These are phyloP conservation scores for Poa annua DNA, from an alignment of 176 grass and related monocot genomes.

Conservation along the genomic window DNA sequence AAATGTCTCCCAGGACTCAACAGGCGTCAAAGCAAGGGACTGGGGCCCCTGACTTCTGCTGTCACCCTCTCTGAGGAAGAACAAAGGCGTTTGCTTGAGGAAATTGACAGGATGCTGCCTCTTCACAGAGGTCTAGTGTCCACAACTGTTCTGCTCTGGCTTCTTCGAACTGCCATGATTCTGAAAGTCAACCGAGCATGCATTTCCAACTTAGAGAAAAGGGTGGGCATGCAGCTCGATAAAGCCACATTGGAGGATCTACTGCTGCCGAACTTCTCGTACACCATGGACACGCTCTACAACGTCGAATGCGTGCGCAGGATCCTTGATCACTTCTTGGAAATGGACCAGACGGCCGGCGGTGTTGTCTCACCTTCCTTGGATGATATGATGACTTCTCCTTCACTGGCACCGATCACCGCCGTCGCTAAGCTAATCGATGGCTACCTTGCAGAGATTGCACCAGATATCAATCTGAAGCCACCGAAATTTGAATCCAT, in stretches of 20 bases:
- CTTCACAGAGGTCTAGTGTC: constrained; percentile 30
- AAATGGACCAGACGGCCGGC: constrained; percentile 46
- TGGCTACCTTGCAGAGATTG: constrained; percentile 72
- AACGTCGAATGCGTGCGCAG: constrained; percentile 66
- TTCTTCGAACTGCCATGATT: constrained; percentile 49
- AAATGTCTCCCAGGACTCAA: constrained; percentile 42
- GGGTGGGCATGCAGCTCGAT: constrained; percentile 53
- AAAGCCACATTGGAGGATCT: constrained; percentile 53
- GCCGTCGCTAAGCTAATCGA: constrained; percentile 58
- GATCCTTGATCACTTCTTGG: constrained; percentile 68
- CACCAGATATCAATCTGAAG: constrained; percentile 71
- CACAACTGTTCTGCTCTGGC: constrained; percentile 47
- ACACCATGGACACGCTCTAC: constrained; percentile 67
- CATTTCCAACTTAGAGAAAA: constrained; percentile 57
- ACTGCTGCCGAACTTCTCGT: constrained; percentile 43
- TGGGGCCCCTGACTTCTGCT: neutral
- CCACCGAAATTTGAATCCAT: constrained; percentile 57
- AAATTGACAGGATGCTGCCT: constrained; percentile 50
- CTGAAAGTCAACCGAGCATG: constrained; percentile 43
- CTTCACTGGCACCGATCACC: constrained; percentile 23
- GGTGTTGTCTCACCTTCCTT: constrained; percentile 7
- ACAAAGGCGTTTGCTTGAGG: constrained; percentile 47
- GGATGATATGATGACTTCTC: constrained; percentile 42
- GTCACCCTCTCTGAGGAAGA: constrained; percentile 38
- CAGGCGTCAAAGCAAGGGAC: constrained; percentile 38